Evolutionary conservation across 495 filamentous ascomycete species (phyloP).

Genomic region (Penicillium bovifimosum): DNA sequence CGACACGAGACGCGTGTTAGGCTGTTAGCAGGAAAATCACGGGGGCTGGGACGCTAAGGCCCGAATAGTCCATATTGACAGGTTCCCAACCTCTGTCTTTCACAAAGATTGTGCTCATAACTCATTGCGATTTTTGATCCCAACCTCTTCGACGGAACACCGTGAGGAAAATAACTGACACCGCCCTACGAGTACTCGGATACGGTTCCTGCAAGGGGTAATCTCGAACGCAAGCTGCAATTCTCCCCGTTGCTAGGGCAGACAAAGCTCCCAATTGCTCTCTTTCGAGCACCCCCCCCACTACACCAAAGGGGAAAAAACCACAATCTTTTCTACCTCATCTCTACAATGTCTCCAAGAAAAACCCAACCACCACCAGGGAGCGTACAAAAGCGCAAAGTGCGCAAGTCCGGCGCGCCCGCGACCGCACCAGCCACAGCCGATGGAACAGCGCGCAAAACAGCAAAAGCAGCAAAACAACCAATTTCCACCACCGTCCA

Average conservation of each 20-base stretch:
- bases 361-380: slow-evolving; percentile 1
- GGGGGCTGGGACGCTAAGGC: slow-evolving; percentile 10
- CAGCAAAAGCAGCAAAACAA: slow-evolving; percentile 9
- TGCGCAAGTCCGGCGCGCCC: slow-evolving; percentile 1
- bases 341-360: slow-evolving; percentile 17
- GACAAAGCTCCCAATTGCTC: slow-evolving; percentile 4
- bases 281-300: background rate
- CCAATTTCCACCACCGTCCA: slow-evolving; percentile 27
- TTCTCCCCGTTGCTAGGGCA: background rate
- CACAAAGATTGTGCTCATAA: background rate
- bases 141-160: background rate
- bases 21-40: background rate
- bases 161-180: background rate
- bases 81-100: background rate
- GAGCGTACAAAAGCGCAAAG: slow-evolving; percentile 5
- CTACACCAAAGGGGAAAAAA: background rate
- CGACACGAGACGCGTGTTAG: slow-evolving; percentile 1
- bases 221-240: background rate
- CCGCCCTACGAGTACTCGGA: background rate
- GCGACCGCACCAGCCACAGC: background rate
- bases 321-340: background rate
- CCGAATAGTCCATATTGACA: slow-evolving; percentile 4
- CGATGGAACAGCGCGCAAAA: slow-evolving; percentile 16
- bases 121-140: background rate
- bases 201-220: background rate